A percentile compares a stretch with the other conserved stretches of the same genome.
phyloP scores from a whole-genome alignment of 441 rosid genomes.

The Adansonia grandidieri region DNA sequence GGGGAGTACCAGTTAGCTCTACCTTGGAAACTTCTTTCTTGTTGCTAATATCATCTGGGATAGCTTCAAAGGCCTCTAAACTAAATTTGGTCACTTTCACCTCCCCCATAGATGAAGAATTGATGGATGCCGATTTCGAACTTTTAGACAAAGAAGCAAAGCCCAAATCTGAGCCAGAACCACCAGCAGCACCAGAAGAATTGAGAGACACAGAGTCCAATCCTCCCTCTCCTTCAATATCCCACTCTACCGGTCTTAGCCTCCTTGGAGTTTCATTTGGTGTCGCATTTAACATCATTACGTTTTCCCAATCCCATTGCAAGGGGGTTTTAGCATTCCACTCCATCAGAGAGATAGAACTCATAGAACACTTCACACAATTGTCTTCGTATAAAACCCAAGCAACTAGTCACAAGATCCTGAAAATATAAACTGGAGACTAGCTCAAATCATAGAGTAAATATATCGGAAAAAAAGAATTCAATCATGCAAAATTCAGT shows the following conservation, averaged over 20 bases:
- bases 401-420: slow-evolving; percentile 41
- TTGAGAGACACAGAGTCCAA: slow-evolving; percentile 58
- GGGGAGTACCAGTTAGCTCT: slow-evolving; percentile 37
- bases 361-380: slow-evolving; percentile 37
- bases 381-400: slow-evolving; percentile 25
- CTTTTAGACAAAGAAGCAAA: slow-evolving; percentile 66
- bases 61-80: slow-evolving; percentile 47
- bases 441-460: background rate
- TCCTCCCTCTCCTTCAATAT: slow-evolving; percentile 56
- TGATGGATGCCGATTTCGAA: slow-evolving; percentile 68
- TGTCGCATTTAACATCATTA: slow-evolving; percentile 54
- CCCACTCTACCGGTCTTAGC: slow-evolving; percentile 57
- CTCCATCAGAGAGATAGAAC: slow-evolving; percentile 65
- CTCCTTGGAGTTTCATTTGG: slow-evolving; percentile 57
- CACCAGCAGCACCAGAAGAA: slow-evolving; percentile 57
- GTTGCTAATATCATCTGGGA: slow-evolving; percentile 41
- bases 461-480: background rate
- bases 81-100: slow-evolving; percentile 47
- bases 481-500: slow-evolving; percentile 18
- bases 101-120: slow-evolving; percentile 63
- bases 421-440: slow-evolving; percentile 32
- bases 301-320: slow-evolving; percentile 83
- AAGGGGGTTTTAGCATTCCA: slow-evolving; percentile 68
- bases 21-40: slow-evolving; percentile 43
- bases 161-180: slow-evolving; percentile 66